Percentiles rank a stretch among this genome's conserved stretches.
Evolutionary conservation across 306 rosid species (phyloP).

Genomic region (Cicer cuneatum): DNA sequence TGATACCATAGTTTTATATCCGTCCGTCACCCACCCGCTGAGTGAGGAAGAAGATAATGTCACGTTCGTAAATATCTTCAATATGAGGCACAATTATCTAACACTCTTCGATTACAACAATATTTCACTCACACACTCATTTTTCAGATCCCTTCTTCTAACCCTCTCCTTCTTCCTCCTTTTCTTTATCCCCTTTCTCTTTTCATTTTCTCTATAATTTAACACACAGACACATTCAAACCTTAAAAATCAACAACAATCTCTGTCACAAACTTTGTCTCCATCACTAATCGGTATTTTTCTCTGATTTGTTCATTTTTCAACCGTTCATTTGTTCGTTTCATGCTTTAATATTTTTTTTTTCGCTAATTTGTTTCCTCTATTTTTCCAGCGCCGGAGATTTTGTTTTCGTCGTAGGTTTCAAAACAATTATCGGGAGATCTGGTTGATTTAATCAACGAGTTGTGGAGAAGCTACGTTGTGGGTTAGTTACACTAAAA

Average conservation of each 20-base stretch:
- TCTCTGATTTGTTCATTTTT: background rate
- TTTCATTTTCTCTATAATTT: background rate
- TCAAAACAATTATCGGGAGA: conserved; percentile 24
- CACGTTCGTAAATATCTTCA: conserved; percentile 14
- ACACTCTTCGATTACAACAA: background rate
- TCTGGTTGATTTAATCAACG: conserved; percentile 38
- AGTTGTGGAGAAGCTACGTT: conserved; percentile 18
- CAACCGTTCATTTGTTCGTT: background rate
- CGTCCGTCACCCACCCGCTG: too few species aligned
- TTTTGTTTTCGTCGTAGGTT: background rate
- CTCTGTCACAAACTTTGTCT: background rate
- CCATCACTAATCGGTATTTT: background rate
- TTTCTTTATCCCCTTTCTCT: background rate
- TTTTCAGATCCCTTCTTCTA: conserved; percentile 7
- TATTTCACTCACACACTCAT: background rate
- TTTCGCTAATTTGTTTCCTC: background rate
- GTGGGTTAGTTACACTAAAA: conserved; percentile 17
- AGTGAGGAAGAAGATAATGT: too few species aligned
- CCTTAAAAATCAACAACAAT: background rate
- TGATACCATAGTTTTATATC: too few species aligned
- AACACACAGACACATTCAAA: background rate
- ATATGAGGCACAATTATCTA: background rate
- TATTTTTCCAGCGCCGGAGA: conserved; percentile 32
- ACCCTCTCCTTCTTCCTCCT: background rate
- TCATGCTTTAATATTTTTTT: background rate